Conservation (phyloP, 2,329 filamentous ascomycete genomes). For the Fusarium lateritium region DNA sequence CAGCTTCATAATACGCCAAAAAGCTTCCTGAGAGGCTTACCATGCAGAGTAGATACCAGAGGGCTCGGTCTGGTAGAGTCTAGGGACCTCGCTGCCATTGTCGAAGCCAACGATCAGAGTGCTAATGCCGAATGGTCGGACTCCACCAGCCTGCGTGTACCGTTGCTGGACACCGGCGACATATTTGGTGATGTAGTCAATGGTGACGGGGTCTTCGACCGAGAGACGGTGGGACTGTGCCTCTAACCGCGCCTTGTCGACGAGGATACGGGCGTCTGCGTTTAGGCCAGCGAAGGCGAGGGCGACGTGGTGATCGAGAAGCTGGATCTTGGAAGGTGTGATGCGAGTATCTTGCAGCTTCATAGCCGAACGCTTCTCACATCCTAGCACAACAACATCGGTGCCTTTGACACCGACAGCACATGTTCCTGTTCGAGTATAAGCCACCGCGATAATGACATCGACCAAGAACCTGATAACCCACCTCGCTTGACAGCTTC, state of each 20-base stretch:
- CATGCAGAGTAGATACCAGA: conserved; percentile 99
- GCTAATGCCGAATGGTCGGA: conserved; percentile 98
- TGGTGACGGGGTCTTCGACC: conserved; percentile 95
- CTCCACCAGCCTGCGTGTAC: conserved; percentile 99
- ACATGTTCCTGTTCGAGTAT: conserved; percentile 80
- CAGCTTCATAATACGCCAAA: conserved; percentile 8
- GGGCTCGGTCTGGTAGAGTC: conserved; percentile 98
- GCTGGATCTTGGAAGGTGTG: conserved; percentile 97
- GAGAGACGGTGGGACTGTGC: conserved; percentile 97
- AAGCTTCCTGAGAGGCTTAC: conserved; percentile 66
- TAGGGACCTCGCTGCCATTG: conserved; percentile 87
- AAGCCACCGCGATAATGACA: conserved; percentile 27
- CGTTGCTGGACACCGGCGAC: conserved; percentile 97
- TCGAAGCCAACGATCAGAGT: conserved; percentile 99
- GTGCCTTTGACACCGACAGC: conserved; percentile 97
- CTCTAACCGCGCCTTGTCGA: conserved; percentile 98
- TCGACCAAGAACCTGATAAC: conserved; percentile 38
- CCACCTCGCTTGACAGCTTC: conserved; percentile 98
- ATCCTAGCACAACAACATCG: conserved; percentile 95
- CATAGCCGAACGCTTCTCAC: conserved; percentile 99
- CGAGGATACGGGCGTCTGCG: conserved; percentile 96
- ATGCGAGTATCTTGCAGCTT: conserved; percentile 99
- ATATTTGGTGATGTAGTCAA: conserved; percentile 99
- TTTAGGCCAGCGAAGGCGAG: conserved; percentile 98
- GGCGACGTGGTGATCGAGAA: conserved; percentile 95